Percentiles rank a stretch among this genome's conserved stretches.
These are phyloP conservation scores for Mortierella hygrophila DNA, from an alignment of 192 early-diverging fungal genomes.

Conservation along the genomic window DNA sequence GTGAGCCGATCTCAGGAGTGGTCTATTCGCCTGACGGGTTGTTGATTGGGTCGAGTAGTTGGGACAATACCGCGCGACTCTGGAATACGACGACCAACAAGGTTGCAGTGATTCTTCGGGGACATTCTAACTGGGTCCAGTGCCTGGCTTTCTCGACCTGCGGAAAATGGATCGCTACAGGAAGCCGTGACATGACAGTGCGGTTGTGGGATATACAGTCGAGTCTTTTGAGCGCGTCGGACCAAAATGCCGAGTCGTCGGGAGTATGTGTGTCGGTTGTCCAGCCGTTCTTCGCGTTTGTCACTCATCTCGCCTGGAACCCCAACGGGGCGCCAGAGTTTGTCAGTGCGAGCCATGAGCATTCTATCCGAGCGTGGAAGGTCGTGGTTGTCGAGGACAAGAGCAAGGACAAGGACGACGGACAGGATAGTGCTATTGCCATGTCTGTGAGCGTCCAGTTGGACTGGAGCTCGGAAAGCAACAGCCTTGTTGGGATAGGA, in stretches of 20 bases:
- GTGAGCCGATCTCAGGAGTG: background rate
- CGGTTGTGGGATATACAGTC: background rate
- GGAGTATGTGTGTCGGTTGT: background rate
- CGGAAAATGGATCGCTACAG: background rate
- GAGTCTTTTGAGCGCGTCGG: background rate
- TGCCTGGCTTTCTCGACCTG: background rate
- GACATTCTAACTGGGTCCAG: background rate
- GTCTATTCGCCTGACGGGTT: background rate
- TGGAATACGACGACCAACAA: conserved; percentile 1
- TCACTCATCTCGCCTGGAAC: background rate
- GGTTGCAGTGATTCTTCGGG: background rate
- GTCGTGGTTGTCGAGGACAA: background rate
- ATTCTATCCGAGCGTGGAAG: background rate
- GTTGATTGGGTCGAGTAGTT: background rate
- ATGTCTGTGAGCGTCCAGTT: background rate
- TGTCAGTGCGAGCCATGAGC: background rate
- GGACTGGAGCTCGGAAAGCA: background rate
- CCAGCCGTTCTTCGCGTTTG: background rate
- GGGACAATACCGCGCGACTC: background rate
- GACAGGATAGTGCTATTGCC: background rate
- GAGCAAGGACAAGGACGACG: background rate
- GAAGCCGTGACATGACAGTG: background rate
- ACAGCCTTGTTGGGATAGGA: background rate
- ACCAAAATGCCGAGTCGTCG: background rate
- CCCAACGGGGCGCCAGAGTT: background rate